Conservation (phyloP, 768 basidiomycete species). For the Collybiopsis luxurians region DNA sequence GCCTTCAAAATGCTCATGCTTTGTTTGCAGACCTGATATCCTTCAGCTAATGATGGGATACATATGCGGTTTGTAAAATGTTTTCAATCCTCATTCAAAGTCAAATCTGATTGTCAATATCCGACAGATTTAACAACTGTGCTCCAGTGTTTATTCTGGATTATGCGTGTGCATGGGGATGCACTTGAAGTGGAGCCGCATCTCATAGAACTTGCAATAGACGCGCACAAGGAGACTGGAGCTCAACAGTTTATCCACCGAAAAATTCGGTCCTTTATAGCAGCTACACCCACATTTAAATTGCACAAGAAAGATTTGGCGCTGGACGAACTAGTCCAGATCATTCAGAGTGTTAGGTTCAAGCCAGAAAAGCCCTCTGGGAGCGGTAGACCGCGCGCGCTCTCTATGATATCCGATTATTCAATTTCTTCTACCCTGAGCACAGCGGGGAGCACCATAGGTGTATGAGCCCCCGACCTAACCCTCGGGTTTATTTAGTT, state of each 20-base stretch:
- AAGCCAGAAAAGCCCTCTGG: neutral
- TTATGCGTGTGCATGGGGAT: neutral
- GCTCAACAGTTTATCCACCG: neutral
- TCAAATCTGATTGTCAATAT: too few relatives aligned
- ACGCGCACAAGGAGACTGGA: neutral
- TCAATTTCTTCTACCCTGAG: too few relatives aligned
- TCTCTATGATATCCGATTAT: too few relatives aligned
- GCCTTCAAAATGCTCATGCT: neutral
- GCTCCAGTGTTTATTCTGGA: conserved; percentile 1
- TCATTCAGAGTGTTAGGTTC: neutral
- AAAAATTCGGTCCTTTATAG: neutral
- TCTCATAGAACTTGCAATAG: neutral
- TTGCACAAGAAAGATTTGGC: neutral
- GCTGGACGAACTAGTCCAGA: neutral
- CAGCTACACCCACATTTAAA: neutral
- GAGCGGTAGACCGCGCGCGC: too few relatives aligned
- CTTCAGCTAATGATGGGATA: neutral
- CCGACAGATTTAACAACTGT: neutral
- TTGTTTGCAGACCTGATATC: neutral
- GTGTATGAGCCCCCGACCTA: too few relatives aligned
- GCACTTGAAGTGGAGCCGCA: neutral
- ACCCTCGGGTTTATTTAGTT: too few relatives aligned
- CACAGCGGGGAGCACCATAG: too few relatives aligned
- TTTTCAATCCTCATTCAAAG: too few relatives aligned
- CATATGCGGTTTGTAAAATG: conserved; percentile 1